Conservation (phyloP, 2,329 filamentous ascomycete genomes). For the Colletotrichum sp. region DNA sequence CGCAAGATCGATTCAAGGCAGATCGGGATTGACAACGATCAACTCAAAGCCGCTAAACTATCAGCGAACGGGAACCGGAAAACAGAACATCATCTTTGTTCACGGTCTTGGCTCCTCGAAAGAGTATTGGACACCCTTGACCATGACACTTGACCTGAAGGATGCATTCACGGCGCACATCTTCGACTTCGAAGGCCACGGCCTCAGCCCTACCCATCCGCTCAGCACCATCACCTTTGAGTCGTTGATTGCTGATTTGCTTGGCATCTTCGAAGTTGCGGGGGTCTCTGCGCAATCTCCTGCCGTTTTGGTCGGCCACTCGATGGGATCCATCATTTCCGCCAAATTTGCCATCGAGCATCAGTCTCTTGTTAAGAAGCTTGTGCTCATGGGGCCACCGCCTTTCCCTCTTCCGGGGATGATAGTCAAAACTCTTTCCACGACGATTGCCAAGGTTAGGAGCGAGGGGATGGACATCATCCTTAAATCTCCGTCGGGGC, state of each 20-base stretch:
- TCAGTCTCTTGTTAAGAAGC: conserved; percentile 43
- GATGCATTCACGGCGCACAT: conserved; percentile 41
- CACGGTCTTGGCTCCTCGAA: conserved; percentile 57
- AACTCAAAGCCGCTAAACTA: conserved; percentile 47
- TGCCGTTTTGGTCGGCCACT: conserved; percentile 54
- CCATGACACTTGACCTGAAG: conserved; percentile 35
- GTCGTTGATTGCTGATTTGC: conserved; percentile 48
- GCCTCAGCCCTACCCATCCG: conserved; percentile 55
- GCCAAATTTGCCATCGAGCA: conserved; percentile 43
- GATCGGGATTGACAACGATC: conserved; percentile 37
- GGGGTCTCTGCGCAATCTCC: conserved; percentile 28
- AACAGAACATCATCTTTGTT: conserved; percentile 50
- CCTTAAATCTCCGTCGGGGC: conserved; percentile 30
- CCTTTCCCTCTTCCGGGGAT: conserved; percentile 44
- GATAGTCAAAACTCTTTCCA: conserved; percentile 29
- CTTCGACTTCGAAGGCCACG: conserved; percentile 62
- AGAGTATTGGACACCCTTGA: conserved; percentile 50
- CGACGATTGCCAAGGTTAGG: conserved; percentile 43
- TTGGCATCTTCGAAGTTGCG: conserved; percentile 38
- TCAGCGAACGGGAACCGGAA: conserved; percentile 31
- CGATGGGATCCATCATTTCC: conserved; percentile 56
- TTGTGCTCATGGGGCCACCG: conserved; percentile 54
- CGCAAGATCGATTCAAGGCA: conserved; percentile 19
- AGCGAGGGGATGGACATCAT: conserved; percentile 48
- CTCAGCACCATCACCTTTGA: conserved; percentile 44